These are phyloP conservation scores for Podospora comata DNA, from an alignment of 495 filamentous ascomycete species.

Conservation along the genomic window DNA sequence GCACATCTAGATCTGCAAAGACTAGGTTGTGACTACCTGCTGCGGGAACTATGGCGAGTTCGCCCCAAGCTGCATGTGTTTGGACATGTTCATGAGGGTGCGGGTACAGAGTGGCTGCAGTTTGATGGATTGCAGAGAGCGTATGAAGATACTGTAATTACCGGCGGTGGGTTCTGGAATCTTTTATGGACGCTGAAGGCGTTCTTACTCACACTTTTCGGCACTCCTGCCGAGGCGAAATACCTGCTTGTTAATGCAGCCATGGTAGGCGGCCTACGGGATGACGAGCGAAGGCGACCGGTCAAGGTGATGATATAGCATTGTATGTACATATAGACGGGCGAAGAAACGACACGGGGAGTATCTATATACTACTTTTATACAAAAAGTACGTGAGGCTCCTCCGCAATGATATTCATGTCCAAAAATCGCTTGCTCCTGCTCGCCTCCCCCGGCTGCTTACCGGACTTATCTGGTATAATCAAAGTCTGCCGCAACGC, in stretches of 20 bases:
- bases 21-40: slow-evolving; percentile 63
- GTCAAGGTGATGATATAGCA: slow-evolving; percentile 14
- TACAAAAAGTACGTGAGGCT: slow-evolving; percentile 13
- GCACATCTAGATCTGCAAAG: slow-evolving; percentile 58
- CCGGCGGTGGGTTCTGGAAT: slow-evolving; percentile 26
- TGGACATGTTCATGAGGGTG: slow-evolving; percentile 65
- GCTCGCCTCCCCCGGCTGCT: background rate
- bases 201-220: background rate
- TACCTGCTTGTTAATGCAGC: slow-evolving; percentile 21
- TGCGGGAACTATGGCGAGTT: slow-evolving; percentile 66
- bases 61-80: slow-evolving; percentile 70
- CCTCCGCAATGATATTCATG: slow-evolving; percentile 13
- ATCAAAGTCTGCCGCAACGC: slow-evolving; percentile 9
- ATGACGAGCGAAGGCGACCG: slow-evolving; percentile 15
- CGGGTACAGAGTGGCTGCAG: slow-evolving; percentile 39
- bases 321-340: background rate
- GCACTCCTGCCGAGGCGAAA: slow-evolving; percentile 10
- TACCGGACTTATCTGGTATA: slow-evolving; percentile 6
- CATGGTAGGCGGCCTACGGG: slow-evolving; percentile 17
- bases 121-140: slow-evolving; percentile 28
- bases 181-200: slow-evolving; percentile 10
- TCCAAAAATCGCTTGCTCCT: slow-evolving; percentile 13
- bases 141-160: slow-evolving; percentile 21
- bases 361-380: background rate
- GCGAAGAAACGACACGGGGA: background rate